A percentile compares a stretch with the other conserved stretches of the same genome.
These are phyloP conservation scores for Galerina sulciceps DNA, from an alignment of 768 basidiomycete species.

Conservation along the genomic window DNA sequence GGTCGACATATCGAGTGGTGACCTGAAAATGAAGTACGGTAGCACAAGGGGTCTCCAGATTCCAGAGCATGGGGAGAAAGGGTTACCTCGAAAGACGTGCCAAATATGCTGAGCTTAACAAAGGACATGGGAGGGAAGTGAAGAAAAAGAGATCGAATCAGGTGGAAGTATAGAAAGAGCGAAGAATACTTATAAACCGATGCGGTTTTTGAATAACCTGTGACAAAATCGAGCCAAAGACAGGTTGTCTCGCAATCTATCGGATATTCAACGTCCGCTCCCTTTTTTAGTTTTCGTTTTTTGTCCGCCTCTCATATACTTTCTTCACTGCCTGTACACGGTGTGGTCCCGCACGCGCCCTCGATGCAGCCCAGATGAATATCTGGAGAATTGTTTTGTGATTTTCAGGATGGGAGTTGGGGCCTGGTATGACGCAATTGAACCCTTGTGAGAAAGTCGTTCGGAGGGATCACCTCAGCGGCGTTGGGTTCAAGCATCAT, in stretches of 20 bases:
- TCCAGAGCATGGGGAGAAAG: constrained; percentile 17
- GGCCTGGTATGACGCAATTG: constrained; percentile 20
- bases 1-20: constrained; percentile 97
- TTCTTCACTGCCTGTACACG: no score
- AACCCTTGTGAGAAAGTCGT: constrained; percentile 17
- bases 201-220: constrained; percentile 25
- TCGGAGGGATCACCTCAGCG: not conserved
- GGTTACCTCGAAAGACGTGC: constrained; percentile 92
- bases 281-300: not conserved
- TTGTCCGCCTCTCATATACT: not conserved
- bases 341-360: not conserved
- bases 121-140: constrained; percentile 70
- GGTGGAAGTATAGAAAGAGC: constrained; percentile 11
- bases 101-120: constrained; percentile 98
- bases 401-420: not conserved
- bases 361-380: not conserved
- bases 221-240: constrained; percentile 8
- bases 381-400: not conserved
- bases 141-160: constrained; percentile 14
- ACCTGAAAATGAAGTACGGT: constrained; percentile 57
- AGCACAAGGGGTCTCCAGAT: constrained; percentile 13
- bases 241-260: not conserved
- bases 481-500: constrained; percentile 1
- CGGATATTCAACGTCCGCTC: not conserved
- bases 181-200: constrained; percentile 10